Base-by-base conservation (phyloP, 2,329 filamentous ascomycete species). In the Colletotrichum liriopes region DNA sequence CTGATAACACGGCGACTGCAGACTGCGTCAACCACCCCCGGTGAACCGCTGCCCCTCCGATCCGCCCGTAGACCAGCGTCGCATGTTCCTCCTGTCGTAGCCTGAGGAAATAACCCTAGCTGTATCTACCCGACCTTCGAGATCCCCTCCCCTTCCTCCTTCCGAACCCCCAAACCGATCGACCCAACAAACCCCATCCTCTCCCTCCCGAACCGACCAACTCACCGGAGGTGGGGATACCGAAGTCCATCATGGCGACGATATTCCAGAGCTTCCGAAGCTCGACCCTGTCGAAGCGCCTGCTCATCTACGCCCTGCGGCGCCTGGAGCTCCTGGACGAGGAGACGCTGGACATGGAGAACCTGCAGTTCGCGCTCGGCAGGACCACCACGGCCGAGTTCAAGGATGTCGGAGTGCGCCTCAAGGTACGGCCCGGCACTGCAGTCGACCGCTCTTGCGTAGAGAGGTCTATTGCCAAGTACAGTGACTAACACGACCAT, bases 311-410 rank as follows among this genome's bases (percentile, higher is more conserved):
- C 85, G 94, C 92, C 61, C 86, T 99, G 52, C 93, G 93, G 32
- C 91, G 92, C 70, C 87, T 98, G 71, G 95, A 97, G 77, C 87
- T 98, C 67, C 90, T 99, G 72, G 96, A 98, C 78, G 93, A 94
- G 69, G 93, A 97, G 79, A 92, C 93, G 16, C 86, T 98, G 76
- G 93, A 98, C 78, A 88, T 96, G 73, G 94, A 96, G 75, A 94
- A 94, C 76, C 84, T 98, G 74, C 94, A 97, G 77, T 90, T 98
- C 76, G 92, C 91, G 56, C 90, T 94, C 82, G 96, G 96, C 43
- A 92, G 92, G 81, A 92, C 92, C 75, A 96, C 93, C 51, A 92
- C 93, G 0, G 88, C 98, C 55, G 95, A 98, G 81, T 92, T 98
- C 76, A 91, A 92, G 76, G 93, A 98, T 87, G 93, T 98, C 70